Evolutionary conservation across 352 stramenopile genomes (phyloP), one percentile per base, ranked within the genome.

Genomic region (Phytophthora tubulina): DNA sequence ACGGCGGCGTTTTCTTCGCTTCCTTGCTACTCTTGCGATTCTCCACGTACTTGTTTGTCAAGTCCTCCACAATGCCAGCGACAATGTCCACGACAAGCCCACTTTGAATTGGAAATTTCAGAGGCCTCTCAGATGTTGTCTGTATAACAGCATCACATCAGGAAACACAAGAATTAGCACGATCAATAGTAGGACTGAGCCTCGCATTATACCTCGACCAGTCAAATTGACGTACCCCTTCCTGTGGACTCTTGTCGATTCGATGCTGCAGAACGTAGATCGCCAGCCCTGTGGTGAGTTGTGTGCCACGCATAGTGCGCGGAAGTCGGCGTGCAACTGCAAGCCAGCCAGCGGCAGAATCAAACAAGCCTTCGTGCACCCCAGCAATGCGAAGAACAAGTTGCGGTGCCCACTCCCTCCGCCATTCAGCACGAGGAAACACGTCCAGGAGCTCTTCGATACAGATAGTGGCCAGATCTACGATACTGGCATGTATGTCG

Each of bases 201-300:
- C 27, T 7, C 15, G 17, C 11, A 39, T 41, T 27, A 31, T 27
- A 41, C 5, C 51, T 42, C 32, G 39, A 48, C 14, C 8, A 36
- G 30, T 31, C 33, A 62, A 46, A 32, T 60, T 39, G 39, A 76
- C 77, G 51, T 73, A 89, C 81, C 32, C 75, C 72, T 78, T 89
- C 54, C n/a, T 76, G 70, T 33, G 73, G 42, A 14, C 61, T 45
- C 63, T 89, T 89, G 75, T 93, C 86, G 51, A 92, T 92, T 32
- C 86, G 85, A 46, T 94, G 86, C 73, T 96, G 86, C 49, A 96
- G 59, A 6, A 96, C 85, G 67, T 94, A 96, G 50, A 94, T 82
- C 6, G 86, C 75, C 33, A 96, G 62, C 10, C 85, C 86, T 6
- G 88, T 94, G 0, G 85, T 93, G 32, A 96, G 80, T 51, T 94